Conservation (phyloP, 2,329 filamentous ascomycete species). For the Botrytis paeoniae region DNA sequence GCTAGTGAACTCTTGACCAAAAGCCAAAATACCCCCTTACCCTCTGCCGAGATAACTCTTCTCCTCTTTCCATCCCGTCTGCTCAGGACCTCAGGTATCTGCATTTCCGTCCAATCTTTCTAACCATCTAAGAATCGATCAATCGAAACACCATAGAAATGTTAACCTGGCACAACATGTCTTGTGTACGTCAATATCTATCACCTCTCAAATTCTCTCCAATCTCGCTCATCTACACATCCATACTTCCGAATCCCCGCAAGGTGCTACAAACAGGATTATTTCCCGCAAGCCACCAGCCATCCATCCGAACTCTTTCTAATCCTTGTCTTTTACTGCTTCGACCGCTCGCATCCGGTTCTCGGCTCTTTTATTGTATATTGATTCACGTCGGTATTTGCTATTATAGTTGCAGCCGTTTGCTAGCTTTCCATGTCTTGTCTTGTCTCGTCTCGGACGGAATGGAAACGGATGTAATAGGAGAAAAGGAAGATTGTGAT, state of each 20-base stretch:
- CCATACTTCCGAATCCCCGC: neutral
- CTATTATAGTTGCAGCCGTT: neutral
- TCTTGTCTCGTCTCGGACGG: neutral
- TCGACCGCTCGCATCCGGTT: neutral
- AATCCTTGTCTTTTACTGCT: neutral
- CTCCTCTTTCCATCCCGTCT: neutral
- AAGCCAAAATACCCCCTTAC: neutral
- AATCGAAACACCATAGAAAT: neutral
- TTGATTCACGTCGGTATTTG: neutral
- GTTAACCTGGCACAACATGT: neutral
- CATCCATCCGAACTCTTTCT: neutral
- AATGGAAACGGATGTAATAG: neutral
- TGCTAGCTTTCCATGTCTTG: neutral
- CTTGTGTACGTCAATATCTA: constrained; percentile 4
- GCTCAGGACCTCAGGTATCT: neutral
- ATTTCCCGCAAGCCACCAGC: neutral
- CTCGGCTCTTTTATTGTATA: neutral
- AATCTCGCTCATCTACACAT: constrained; percentile 9
- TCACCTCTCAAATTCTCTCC: constrained; percentile 6
- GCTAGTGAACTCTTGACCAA: neutral
- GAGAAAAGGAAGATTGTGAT: neutral
- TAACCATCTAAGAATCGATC: neutral
- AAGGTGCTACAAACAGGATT: neutral
- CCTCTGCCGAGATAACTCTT: neutral
- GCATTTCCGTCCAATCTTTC: neutral